Conservation (phyloP, 305 asterid species). For the Plantago rigida region DNA sequence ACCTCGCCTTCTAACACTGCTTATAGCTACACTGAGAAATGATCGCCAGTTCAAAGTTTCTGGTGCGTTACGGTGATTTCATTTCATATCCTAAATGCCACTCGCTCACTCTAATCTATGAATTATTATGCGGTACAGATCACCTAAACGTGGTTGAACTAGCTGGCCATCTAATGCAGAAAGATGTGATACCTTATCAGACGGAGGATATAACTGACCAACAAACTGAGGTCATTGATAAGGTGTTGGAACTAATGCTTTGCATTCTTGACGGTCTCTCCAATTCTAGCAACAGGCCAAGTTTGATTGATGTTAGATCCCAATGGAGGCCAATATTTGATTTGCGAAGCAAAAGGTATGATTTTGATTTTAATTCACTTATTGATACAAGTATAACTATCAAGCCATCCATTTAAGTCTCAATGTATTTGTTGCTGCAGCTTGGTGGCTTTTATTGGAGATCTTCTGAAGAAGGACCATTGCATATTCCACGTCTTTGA, state of each 20-base stretch:
- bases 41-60: conserved; percentile 42
- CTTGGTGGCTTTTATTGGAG: conserved; percentile 52
- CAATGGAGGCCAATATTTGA: conserved; percentile 63
- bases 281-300: conserved; percentile 34
- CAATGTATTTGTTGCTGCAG: conserved; percentile 40
- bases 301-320: conserved; percentile 37
- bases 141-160: conserved; percentile 43
- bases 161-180: conserved; percentile 47
- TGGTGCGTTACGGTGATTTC: conserved; percentile 42
- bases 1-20: conserved; percentile 51
- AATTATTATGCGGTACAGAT: conserved; percentile 38
- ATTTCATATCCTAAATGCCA: conserved; percentile 19
- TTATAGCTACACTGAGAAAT: conserved; percentile 47
- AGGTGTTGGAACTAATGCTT: conserved; percentile 51
- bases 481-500: conserved; percentile 42
- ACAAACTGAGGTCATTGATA: conserved; percentile 41
- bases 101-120: conserved; percentile 19
- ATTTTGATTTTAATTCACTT: conserved; percentile 21
- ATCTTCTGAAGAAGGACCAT: conserved; percentile 50
- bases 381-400: conserved; percentile 8
- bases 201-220: conserved; percentile 23
- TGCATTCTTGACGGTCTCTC: conserved; percentile 60
- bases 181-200: conserved; percentile 39
- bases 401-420: conserved; percentile 21
- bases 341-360: conserved; percentile 57